Conservation (phyloP, 2,329 filamentous ascomycete species). For the Cladosporium sp. region DNA sequence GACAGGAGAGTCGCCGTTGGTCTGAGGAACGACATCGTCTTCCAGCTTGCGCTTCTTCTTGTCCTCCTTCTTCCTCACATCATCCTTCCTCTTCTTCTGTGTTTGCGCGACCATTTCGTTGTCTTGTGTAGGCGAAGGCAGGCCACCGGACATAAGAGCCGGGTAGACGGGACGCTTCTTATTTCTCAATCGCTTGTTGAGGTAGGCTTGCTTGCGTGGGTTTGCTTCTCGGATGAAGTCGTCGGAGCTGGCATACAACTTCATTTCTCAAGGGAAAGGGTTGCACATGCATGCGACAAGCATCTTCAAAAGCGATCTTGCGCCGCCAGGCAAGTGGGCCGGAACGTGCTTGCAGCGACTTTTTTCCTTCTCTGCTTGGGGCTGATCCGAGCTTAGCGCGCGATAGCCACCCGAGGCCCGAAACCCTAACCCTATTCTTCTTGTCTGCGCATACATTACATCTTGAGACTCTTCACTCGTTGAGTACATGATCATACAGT, state of each 20-base stretch:
- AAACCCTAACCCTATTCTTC: too few relatives aligned
- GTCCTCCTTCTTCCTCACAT: conserved; percentile 14
- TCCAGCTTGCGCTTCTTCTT: conserved; percentile 17
- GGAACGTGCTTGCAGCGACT: background rate
- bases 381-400: background rate
- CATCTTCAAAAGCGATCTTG: conserved; percentile 4
- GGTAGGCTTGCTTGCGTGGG: conserved; percentile 6
- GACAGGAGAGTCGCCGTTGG: background rate
- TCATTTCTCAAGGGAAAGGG: conserved; percentile 9
- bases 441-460: too few relatives aligned
- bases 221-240: conserved; percentile 11
- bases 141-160: conserved; percentile 31
- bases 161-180: conserved; percentile 17
- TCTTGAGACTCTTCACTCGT: too few relatives aligned
- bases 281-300: conserved; percentile 9
- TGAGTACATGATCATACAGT: too few relatives aligned
- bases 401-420: too few relatives aligned
- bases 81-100: conserved; percentile 19
- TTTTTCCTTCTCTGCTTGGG: conserved; percentile 1
- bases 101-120: conserved; percentile 16
- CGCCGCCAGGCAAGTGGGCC: background rate
- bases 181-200: conserved; percentile 11
- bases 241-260: conserved; percentile 13
- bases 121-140: conserved; percentile 27
- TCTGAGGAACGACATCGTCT: conserved; percentile 1